Evolutionary conservation across 2,329 filamentous ascomycete species (phyloP), one percentile per base, ranked within the genome.

Genomic region (Pestalotiopsis sp.): DNA sequence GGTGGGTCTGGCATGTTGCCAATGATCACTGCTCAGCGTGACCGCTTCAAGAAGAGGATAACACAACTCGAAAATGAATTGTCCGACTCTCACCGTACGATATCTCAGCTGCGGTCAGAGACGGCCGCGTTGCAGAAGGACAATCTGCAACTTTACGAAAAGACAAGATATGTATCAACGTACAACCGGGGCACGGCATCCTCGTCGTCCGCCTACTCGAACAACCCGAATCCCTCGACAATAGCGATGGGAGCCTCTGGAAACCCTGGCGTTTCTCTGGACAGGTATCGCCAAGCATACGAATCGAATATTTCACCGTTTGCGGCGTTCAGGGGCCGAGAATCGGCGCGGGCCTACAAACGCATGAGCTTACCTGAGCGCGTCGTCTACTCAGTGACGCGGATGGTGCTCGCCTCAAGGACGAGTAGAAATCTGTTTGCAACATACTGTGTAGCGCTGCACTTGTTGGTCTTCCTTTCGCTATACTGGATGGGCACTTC

Each of bases 1-100:
- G 86, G 93, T 66, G 93, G 93, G 2, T 93, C 93, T 0, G 94
- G 95, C 13, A 98, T 99, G 72, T 84, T 99, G 27, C 97, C 96
- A 41, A 99, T 99, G 97, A 93, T 99, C 66, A 97, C 96, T 41
- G 96, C 97, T 1, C 97, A 99, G 82, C 92, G 96, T 70, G 96
- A 99, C 81, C 93, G 96, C 65, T 99, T 98, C 88, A 98, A 98
- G 86, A 94, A 97, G 84, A 93, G 95, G 77, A 98, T 97, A 73
- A 84, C 90, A 0, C 93, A 99, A 78, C 88, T 99, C 25, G 96
- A 98, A 81, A 89, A 92, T 70, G 95, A 98, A 77, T 85, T 98
- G 11, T 94, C 94, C 5, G 94, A 97, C 73, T 88, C 89, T 41
- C 94, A 98, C 80, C 88, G 90, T 61, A 92, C 89, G 0, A 90